A percentile compares a stretch with the other conserved stretches of the same genome.
Conservation (phyloP, 371 early-diverging fungal species). For the Catenaria anguillulae region DNA sequence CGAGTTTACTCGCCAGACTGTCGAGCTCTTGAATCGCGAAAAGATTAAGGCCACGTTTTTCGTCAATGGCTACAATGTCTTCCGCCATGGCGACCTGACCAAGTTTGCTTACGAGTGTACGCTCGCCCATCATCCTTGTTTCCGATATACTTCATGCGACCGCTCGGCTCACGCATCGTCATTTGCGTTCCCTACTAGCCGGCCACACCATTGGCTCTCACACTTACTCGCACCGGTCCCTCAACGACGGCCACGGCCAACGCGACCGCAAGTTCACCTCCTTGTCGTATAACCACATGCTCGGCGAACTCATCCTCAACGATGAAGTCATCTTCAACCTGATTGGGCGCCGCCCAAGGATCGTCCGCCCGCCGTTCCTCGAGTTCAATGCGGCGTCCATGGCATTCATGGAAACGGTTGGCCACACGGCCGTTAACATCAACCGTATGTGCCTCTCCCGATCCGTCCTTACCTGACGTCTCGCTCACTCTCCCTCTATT, state of each 20-base stretch:
- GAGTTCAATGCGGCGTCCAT: not conserved
- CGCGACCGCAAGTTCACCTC: not conserved
- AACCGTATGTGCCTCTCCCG: no score
- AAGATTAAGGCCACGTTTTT: not conserved
- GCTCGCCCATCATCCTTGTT: no score
- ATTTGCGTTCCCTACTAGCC: no score
- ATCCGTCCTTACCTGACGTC: no score
- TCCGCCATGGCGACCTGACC: no score
- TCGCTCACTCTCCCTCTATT: no score
- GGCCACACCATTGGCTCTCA: slow-evolving; percentile 4
- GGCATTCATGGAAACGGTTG: not conserved
- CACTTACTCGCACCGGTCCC: not conserved
- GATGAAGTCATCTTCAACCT: not conserved
- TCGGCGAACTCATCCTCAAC: not conserved
- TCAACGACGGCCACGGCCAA: not conserved
- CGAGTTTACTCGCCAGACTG: not conserved
- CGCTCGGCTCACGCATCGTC: no score
- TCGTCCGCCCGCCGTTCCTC: slow-evolving; percentile 1
- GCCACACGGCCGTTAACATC: not conserved
- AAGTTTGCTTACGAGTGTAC: no score
- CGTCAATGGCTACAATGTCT: not conserved
- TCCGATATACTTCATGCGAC: no score
- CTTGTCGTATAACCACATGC: not conserved
- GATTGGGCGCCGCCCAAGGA: not conserved
- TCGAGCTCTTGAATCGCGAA: not conserved